Base-by-base conservation (phyloP, 1,139 yeast species). In the Magnusiomyces tetraspermus region DNA sequence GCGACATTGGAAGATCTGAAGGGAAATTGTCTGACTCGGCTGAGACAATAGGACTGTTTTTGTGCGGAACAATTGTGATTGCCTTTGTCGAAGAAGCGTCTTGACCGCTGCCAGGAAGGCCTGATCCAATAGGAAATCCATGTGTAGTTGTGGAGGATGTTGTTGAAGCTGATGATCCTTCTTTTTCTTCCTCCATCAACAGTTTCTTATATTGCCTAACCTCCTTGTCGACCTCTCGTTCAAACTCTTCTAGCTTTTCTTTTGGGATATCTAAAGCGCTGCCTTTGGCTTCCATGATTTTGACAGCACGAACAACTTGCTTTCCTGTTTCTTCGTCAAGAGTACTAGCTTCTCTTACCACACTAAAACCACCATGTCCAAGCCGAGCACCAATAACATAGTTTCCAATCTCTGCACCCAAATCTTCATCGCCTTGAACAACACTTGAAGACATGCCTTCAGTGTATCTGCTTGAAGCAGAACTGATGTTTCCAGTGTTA, bases 331-430 rank as follows among this genome's bases (percentile, higher is more conserved):
- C 46, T 62, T 63, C 65, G 62, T 63, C 65, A 53, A 66, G 67
- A 54, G 68, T 66, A 38, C 63, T 64, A 57, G 94, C 87, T 65
- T 85, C 94, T 56, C 95, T 72, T n/a, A 90, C 85, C 36, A 85
- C 78, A 2, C 96, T 95, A 85, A 94, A 89, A 0, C 96, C 95
- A 10, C 97, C 97, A 63, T 79, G 80, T 0, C 96, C 96, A 58
- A 89, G 82, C n/a, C 84, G 77, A 59, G 80, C 81, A 0, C 95
- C 96, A 23, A 70, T 59, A 28, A 63, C 62, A 53, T 66, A 69
- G 19, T 60, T 77, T 57, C 64, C 75, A 2, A 80, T 78, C 50
- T 69, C 64, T 30, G 80, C 80, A 8, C 80, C 83, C 71, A 62
- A 73, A 2, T 49, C 80, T 55, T 78, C 82, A 2, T 28, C 44